A percentile compares a stretch with the other conserved stretches of the same genome.
phyloP scores from a whole-genome alignment of 352 stramenopile species.

The Phytophthora multivora region DNA sequence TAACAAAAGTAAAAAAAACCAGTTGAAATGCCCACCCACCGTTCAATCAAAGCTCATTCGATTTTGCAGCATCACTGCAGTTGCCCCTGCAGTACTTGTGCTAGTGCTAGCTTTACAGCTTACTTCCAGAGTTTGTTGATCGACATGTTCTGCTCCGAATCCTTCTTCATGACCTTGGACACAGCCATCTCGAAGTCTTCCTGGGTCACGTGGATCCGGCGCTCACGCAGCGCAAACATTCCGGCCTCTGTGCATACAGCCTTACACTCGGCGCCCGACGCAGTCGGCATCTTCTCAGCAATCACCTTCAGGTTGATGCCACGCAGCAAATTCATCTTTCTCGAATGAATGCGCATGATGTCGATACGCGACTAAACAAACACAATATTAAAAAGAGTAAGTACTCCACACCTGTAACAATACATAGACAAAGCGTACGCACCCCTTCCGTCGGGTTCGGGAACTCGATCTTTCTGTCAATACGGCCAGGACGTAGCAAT shows the following conservation, averaged over 20 bases:
- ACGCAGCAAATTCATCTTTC: constrained; percentile 99
- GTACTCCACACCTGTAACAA: neutral
- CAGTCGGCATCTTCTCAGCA: constrained; percentile 98
- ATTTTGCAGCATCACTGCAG: constrained; percentile 22
- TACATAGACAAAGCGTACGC: constrained; percentile 22
- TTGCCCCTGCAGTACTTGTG: neutral
- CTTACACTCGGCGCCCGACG: constrained; percentile 99
- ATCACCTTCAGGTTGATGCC: constrained; percentile 99
- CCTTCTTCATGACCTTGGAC: constrained; percentile 99
- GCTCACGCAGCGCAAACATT: constrained; percentile 99
- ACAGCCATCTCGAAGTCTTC: constrained; percentile 99
- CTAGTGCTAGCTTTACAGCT: constrained; percentile 12
- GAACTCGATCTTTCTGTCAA: constrained; percentile 99
- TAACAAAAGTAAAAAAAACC: constrained; percentile 20
- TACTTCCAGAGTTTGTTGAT: constrained; percentile 99
- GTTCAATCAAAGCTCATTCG: constrained; percentile 33
- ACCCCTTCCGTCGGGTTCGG: constrained; percentile 97
- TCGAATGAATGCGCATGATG: constrained; percentile 99
- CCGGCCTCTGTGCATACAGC: constrained; percentile 99
- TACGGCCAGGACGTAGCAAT: constrained; percentile 96
- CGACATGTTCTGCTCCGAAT: constrained; percentile 97
- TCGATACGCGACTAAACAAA: constrained; percentile 88
- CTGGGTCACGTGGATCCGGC: constrained; percentile 99
- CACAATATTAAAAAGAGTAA: neutral
- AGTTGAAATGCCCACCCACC: constrained; percentile 5